Conservation (phyloP, 2,329 filamentous ascomycete species). For the Colletotrichum agaves region DNA sequence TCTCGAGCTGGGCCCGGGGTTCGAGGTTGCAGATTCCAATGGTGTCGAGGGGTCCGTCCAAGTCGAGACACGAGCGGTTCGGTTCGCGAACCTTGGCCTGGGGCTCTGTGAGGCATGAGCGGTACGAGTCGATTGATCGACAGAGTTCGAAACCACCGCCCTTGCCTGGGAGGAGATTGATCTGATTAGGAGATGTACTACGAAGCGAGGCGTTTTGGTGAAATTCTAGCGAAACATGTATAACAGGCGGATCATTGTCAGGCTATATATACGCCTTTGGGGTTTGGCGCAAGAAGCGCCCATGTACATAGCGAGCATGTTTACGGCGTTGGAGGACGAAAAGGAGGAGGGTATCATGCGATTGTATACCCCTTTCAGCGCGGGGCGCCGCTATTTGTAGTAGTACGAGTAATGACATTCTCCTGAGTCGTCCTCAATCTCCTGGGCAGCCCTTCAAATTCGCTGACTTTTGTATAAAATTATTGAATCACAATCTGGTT, state of each 20-base stretch:
- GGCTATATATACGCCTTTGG: background rate
- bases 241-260: background rate
- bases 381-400: slow-evolving; percentile 26
- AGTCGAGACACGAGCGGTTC: background rate
- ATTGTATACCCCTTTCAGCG: slow-evolving; percentile 24
- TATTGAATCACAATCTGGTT: slow-evolving; percentile 18
- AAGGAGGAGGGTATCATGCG: slow-evolving; percentile 20
- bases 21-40: slow-evolving; percentile 23
- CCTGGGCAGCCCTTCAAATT: background rate
- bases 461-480: background rate
- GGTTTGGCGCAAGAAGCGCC: background rate
- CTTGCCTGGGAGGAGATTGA: background rate
- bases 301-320: background rate
- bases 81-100: background rate
- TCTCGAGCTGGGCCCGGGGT: background rate
- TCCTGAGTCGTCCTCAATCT: background rate
- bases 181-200: slow-evolving; percentile 6
- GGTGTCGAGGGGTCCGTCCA: background rate
- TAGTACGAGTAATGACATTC: slow-evolving; percentile 32
- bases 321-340: slow-evolving; percentile 7
- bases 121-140: slow-evolving; percentile 2
- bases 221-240: slow-evolving; percentile 2
- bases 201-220: background rate
- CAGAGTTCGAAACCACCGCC: background rate
- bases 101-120: background rate